Evolutionary conservation across 805 yeast species (phyloP), one percentile per base, ranked within the genome.

Genomic region (Brettanomyces nanus): DNA sequence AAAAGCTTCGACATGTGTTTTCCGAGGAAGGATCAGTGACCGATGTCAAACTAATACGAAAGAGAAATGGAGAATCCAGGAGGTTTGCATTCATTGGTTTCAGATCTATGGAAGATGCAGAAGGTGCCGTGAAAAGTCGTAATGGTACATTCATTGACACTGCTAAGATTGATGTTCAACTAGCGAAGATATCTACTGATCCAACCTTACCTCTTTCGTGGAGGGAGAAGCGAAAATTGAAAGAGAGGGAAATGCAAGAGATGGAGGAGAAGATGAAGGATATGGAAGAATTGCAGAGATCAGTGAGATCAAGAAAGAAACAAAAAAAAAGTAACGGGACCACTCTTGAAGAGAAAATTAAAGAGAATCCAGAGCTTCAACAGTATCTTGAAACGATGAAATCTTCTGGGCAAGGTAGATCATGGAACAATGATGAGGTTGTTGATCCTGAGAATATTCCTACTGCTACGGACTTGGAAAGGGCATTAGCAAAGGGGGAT

Each of bases 51-150:
- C 67, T 92, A 27, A 73, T 87, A 73, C 80, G 74, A 50, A 85
- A 81, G 46, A 69, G 81, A 48, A 76, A 75, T 47, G 98, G 98
- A 19, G 82, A 80, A 51, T 83, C 95, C 7, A 75, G 98, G 60
- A 69, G 94, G 49, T 92, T 92, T 67, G 97, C 95, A 5, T 92
- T 92, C 51, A 67, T 92, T 36, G 98, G 98, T 1, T 92, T 73
- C 59, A 80, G 77, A 50, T 67, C 77, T n/a, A 66, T 62, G 15
- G 69, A 62, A 10, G 95, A 84, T 51, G 97, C 98, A 1, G 74
- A 69, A 35, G 71, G 67, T 32, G 95, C 96, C 0, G 90, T 79
- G 5, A 68, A 63, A 34, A 86, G 73, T 58, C 89, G 82, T 59
- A 68, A 92, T 61, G 69, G 73, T 6, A 74, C 95, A 1, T 92